phyloP scores from a whole-genome alignment of 257 asterid genomes.

The Cruciata laevipes region DNA sequence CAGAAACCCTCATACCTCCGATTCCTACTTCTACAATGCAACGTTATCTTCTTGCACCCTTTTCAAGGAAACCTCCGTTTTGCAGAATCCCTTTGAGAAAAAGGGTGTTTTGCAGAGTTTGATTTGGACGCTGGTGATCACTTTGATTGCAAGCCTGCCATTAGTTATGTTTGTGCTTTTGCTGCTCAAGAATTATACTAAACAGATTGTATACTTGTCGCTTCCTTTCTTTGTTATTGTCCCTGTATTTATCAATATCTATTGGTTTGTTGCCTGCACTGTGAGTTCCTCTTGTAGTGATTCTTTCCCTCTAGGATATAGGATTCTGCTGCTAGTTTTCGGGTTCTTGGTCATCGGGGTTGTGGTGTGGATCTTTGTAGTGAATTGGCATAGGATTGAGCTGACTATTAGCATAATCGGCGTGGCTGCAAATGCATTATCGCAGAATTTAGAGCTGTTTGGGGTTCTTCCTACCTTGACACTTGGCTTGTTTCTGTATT shows the following conservation, averaged over 20 bases:
- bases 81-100: conserved; percentile 17
- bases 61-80: conserved; percentile 13
- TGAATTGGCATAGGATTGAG: conserved; percentile 87
- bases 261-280: conserved; percentile 92
- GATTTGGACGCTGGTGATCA: conserved; percentile 76
- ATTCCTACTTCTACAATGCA: conserved; percentile 44
- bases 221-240: conserved; percentile 80
- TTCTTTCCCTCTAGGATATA: conserved; percentile 64
- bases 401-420: conserved; percentile 74
- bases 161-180: conserved; percentile 50
- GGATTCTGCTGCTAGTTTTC: conserved; percentile 59
- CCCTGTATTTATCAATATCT: conserved; percentile 62
- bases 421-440: conserved; percentile 69
- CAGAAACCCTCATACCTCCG: conserved; percentile 53
- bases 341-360: conserved; percentile 71
- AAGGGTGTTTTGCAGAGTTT: conserved; percentile 50
- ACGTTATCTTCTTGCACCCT: conserved; percentile 52
- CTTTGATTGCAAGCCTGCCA: conserved; percentile 59
- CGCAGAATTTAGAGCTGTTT: conserved; percentile 61
- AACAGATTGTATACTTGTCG: conserved; percentile 75
- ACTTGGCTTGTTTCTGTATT: conserved; percentile 51
- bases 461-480: conserved; percentile 69
- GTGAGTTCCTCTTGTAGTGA: conserved; percentile 64
- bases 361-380: conserved; percentile 75
- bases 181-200: conserved; percentile 72